A percentile compares a stretch with the other conserved stretches of the same genome.
phyloP scores from a whole-genome alignment of 2,329 filamentous ascomycete species.

The Arthrobotrys musiformis region DNA sequence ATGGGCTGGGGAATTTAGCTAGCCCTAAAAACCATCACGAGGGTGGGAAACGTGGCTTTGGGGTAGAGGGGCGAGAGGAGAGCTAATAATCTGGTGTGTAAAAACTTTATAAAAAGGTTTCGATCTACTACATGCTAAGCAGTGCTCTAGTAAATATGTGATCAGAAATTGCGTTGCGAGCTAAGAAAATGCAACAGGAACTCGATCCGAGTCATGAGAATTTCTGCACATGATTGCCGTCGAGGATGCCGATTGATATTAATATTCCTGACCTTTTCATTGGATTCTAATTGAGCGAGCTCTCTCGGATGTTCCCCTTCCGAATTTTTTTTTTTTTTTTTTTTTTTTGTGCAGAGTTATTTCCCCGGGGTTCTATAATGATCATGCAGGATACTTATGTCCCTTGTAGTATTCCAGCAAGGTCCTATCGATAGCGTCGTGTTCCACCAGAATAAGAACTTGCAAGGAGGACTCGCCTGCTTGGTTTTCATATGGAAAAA shows the following conservation, averaged over 20 bases:
- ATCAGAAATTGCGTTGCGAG: neutral
- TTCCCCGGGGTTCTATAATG: slow-evolving; percentile 1
- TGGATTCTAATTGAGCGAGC: neutral
- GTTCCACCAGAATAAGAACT: no score
- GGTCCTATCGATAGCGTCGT: slow-evolving; percentile 1
- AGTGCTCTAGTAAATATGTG: no score
- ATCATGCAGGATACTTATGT: slow-evolving; percentile 8
- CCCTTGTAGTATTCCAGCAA: neutral
- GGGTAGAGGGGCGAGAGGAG: neutral
- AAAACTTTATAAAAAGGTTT: neutral
- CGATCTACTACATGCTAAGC: neutral
- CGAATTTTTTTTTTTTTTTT: no score
- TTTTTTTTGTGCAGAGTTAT: neutral
- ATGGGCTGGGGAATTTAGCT: neutral
- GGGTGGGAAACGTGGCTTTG: neutral
- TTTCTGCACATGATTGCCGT: neutral
- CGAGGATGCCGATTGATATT: neutral
- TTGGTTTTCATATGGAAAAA: neutral
- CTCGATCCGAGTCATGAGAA: neutral
- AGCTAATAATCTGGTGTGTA: neutral
- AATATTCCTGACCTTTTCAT: neutral
- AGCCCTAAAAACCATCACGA: neutral
- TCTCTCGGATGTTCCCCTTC: neutral
- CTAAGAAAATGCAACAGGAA: slow-evolving; percentile 2
- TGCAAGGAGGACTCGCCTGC: slow-evolving; percentile 3